phyloP scores from a whole-genome alignment of 345 rosid genomes.

The Syzygium aromaticum region DNA sequence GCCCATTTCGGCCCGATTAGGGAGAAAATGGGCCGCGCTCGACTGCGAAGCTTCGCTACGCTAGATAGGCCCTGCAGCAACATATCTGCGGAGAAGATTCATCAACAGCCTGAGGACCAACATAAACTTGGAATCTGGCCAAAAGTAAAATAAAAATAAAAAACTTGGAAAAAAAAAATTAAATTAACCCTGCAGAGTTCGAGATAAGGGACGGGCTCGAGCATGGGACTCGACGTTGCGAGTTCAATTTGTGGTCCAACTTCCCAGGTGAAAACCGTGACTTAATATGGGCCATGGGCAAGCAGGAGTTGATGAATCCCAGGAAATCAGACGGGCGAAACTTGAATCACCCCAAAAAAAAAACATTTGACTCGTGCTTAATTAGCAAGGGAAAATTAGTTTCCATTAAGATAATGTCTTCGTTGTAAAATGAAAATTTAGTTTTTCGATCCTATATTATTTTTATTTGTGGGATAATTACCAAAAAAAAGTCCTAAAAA shows the following conservation, averaged over 20 bases:
- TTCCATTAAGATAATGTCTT: not conserved
- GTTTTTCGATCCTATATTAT: not conserved
- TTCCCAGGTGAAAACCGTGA: not conserved
- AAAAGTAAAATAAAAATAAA: too few relatives aligned
- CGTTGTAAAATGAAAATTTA: not conserved
- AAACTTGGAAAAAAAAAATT: too few relatives aligned
- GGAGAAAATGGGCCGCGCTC: not conserved
- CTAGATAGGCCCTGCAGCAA: not conserved
- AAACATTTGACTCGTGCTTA: not conserved
- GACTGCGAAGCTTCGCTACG: not conserved
- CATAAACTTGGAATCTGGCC: not conserved
- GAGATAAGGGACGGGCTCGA: not conserved
- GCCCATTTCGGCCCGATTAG: not conserved
- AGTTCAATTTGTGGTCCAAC: not conserved
- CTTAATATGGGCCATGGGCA: not conserved
- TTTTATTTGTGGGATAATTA: not conserved
- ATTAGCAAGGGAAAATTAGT: not conserved
- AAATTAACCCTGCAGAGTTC: not conserved
- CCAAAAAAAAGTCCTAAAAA: not conserved
- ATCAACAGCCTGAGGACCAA: not conserved
- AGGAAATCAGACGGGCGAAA: not conserved
- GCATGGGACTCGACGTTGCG: not conserved
- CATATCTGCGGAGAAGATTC: not conserved
- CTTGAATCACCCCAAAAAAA: not conserved
- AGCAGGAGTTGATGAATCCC: not conserved